Conservation (phyloP, 169 alveolate genomes). For the Eimeria necatrix region DNA sequence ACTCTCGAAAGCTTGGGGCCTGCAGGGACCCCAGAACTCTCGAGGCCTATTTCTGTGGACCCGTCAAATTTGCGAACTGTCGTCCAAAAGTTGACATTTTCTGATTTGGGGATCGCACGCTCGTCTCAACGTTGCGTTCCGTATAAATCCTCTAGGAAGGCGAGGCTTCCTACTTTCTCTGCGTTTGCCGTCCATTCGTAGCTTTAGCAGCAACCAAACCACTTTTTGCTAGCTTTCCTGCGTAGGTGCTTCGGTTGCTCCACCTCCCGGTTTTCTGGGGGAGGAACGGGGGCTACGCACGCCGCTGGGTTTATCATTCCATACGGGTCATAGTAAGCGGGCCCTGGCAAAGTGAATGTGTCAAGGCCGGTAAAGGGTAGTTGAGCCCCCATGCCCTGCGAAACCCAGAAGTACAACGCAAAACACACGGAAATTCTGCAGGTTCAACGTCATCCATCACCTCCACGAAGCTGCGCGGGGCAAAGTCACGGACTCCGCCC, state of each 20-base stretch:
- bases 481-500: too few relatives aligned
- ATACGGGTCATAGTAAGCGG: conserved; percentile 80
- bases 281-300: conserved; percentile 63
- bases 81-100: too few relatives aligned
- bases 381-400: conserved; percentile 53
- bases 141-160: too few relatives aligned
- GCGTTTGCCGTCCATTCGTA: too few relatives aligned
- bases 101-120: too few relatives aligned
- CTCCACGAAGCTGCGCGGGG: too few relatives aligned
- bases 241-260: conserved; percentile 63
- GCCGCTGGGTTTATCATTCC: conserved; percentile 82
- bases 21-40: too few relatives aligned
- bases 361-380: conserved; percentile 10
- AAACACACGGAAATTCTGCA: background rate
- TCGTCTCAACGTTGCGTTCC: too few relatives aligned
- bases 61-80: too few relatives aligned
- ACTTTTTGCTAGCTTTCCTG: conserved; percentile 63
- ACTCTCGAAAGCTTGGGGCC: background rate
- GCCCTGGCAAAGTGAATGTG: conserved; percentile 66
- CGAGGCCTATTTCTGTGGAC: too few relatives aligned
- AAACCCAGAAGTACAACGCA: background rate
- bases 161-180: too few relatives aligned
- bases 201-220: conserved; percentile 69
- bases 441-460: too few relatives aligned
- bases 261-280: conserved; percentile 49